Conservation (phyloP, 176 grass and related monocot species). For the Cymbopogon citratus region DNA sequence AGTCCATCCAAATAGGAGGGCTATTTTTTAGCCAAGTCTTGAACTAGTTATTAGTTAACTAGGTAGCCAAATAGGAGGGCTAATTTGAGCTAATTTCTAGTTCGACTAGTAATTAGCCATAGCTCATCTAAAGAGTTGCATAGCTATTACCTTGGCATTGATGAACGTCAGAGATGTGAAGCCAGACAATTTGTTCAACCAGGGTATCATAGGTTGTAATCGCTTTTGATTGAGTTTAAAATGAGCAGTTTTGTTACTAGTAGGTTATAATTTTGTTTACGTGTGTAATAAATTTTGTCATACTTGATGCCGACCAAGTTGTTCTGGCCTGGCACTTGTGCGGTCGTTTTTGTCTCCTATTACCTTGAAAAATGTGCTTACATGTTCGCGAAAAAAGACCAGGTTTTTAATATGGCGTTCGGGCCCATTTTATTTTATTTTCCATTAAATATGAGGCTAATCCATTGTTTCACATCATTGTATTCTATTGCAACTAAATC, state of each 20-base stretch:
- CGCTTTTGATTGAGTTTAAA: background rate
- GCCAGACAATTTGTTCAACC: no score
- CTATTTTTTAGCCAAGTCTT: no score
- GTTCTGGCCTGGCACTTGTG: no score
- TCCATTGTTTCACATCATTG: background rate
- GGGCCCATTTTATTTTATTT: background rate
- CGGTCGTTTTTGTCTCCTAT: background rate
- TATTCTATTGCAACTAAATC: background rate
- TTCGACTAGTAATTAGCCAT: no score
- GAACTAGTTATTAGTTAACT: no score
- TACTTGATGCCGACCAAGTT: background rate
- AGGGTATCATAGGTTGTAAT: background rate
- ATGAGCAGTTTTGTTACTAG: background rate
- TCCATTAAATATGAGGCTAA: background rate
- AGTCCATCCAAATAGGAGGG: no score
- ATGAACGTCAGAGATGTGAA: no score
- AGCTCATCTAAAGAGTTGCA: no score
- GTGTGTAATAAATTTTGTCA: background rate
- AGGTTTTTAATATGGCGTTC: background rate
- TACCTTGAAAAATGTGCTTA: background rate
- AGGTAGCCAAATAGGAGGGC: no score
- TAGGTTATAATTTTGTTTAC: background rate
- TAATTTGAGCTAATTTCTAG: no score
- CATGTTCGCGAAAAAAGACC: background rate
- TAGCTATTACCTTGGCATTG: no score